Percentiles rank a stretch among this genome's conserved stretches.
These are phyloP conservation scores for Lactifluus subvellereus DNA, from an alignment of 768 basidiomycete species.

Conservation along the genomic window DNA sequence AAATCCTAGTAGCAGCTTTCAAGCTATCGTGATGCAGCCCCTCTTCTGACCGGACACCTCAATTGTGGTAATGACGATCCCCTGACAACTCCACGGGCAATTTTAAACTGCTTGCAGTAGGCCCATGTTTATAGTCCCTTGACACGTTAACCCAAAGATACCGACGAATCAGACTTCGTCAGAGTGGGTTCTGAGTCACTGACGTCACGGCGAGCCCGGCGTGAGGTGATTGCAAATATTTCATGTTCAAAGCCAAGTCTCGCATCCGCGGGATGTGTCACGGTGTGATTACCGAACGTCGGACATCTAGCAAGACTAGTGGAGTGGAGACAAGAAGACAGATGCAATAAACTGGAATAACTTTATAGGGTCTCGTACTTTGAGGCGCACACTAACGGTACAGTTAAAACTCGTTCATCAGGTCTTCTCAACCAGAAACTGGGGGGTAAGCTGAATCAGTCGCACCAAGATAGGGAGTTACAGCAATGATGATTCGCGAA, in stretches of 20 bases:
- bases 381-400: neutral
- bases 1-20: too few species aligned
- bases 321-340: neutral
- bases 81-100: too few species aligned
- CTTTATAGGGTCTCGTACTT: neutral
- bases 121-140: too few species aligned
- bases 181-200: neutral
- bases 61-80: too few species aligned
- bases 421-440: neutral
- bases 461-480: neutral
- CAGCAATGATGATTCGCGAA: too few species aligned
- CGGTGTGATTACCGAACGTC: neutral
- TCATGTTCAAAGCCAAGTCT: neutral
- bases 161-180: neutral
- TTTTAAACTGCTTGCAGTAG: too few species aligned
- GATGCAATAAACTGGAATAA: neutral
- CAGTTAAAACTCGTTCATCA: too few species aligned
- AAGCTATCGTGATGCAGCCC: too few species aligned
- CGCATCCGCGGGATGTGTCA: neutral
- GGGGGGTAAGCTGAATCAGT: neutral
- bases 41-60: too few species aligned
- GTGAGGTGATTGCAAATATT: neutral
- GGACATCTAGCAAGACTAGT: neutral
- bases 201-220: neutral
- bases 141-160: too few species aligned